Conservation (phyloP, 306 rosid species). For the Rubus parviflorus region DNA sequence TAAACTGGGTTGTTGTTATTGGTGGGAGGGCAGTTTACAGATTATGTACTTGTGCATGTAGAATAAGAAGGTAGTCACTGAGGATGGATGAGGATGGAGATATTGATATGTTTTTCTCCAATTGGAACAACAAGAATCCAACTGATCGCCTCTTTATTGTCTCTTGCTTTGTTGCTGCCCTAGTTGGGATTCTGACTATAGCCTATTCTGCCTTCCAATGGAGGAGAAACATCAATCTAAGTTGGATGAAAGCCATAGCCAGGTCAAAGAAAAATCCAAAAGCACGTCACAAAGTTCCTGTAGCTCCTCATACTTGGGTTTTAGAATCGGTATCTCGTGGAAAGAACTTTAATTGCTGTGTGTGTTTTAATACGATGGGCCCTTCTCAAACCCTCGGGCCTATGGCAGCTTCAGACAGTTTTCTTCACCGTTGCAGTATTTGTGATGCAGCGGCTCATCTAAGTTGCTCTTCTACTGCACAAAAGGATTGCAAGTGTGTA, state of each 20-base stretch:
- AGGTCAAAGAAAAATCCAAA: conserved; percentile 88
- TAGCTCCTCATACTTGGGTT: conserved; percentile 74
- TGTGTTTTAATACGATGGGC: conserved; percentile 71
- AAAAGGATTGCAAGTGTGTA: conserved; percentile 91
- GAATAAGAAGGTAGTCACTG: conserved; percentile 16
- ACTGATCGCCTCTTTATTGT: conserved; percentile 68
- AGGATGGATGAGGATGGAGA: conserved; percentile 81
- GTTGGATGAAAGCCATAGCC: conserved; percentile 97
- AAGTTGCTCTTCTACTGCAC: conserved; percentile 78
- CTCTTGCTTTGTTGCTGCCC: conserved; percentile 68
- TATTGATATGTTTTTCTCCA: conserved; percentile 56
- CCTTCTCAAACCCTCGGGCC: conserved; percentile 91
- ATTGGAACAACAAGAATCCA: conserved; percentile 83
- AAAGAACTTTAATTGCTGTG: conserved; percentile 89
- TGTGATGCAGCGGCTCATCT: conserved; percentile 93
- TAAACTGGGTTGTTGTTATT: conserved; percentile 19
- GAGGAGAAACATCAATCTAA: conserved; percentile 92
- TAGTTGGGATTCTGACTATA: conserved; percentile 88
- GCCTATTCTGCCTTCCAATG: conserved; percentile 92
- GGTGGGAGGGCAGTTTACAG: conserved; percentile 23
- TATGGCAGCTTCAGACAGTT: conserved; percentile 69
- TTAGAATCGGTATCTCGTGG: conserved; percentile 81
- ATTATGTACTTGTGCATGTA: conserved; percentile 11
- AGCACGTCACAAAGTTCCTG: conserved; percentile 69
- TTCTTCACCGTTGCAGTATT: conserved; percentile 69